Conservation (phyloP, 169 alveolate genomes). For the Eimeria tenella region DNA sequence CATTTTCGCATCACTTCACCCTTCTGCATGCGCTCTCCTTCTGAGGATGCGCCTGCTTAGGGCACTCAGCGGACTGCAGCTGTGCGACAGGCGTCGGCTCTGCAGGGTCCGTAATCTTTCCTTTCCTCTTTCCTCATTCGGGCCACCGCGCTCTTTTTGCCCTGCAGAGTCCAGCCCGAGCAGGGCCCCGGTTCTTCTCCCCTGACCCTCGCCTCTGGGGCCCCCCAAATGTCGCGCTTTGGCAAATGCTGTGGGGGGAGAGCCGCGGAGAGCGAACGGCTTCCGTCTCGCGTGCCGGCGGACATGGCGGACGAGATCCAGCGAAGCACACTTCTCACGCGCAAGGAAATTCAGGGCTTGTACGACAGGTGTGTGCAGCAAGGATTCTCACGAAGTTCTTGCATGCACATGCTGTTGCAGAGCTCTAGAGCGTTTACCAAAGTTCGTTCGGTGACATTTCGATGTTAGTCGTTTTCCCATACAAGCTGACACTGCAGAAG, state of each 20-base stretch:
- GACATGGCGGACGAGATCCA: constrained; percentile 57
- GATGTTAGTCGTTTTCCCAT: no score
- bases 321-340: constrained; percentile 50
- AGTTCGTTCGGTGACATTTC: no score
- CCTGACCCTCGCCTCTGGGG: constrained; percentile 48
- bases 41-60: constrained; percentile 73
- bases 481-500: no score
- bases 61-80: constrained; percentile 59
- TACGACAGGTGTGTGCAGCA: constrained; percentile 43
- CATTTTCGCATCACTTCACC: no score
- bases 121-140: neutral
- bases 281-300: constrained; percentile 63
- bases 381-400: no score
- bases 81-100: constrained; percentile 68
- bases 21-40: constrained; percentile 1
- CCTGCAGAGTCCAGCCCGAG: neutral
- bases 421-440: no score
- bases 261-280: constrained; percentile 48
- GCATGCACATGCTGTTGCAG: no score
- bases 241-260: constrained; percentile 52
- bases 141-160: neutral
- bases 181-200: neutral
- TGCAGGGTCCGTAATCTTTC: constrained; percentile 53
- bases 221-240: constrained; percentile 55
- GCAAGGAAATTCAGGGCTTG: constrained; percentile 69